Evolutionary conservation across 345 rosid species (phyloP).

Genomic region (Brassica napus): Da-Ae NC_063434.1:13908001-13908500

Average conservation of each 20-base stretch:
- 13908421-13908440: slow-evolving; percentile 93
- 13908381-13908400: slow-evolving; percentile 45
- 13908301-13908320: slow-evolving; percentile 93
- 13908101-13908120: slow-evolving; percentile 99
- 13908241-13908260: slow-evolving; percentile 98
- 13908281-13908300: slow-evolving; percentile 92
- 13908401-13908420: slow-evolving; percentile 93
- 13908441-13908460: slow-evolving; percentile 74
- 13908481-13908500: slow-evolving; percentile 89
- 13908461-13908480: slow-evolving; percentile 94
- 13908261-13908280: slow-evolving; percentile 94
- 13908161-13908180: slow-evolving; percentile 71
- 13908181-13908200: background rate
- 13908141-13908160: slow-evolving; percentile 95
- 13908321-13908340: slow-evolving; percentile 73
- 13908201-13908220: slow-evolving; percentile 18
- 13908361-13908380: background rate
- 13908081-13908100: slow-evolving; percentile 64
- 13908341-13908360: background rate
- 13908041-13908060: background rate
- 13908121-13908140: slow-evolving; percentile 99
- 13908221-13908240: slow-evolving; percentile 44
- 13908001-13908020: slow-evolving; percentile 53
- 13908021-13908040: background rate
- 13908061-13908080: background rate